These are phyloP conservation scores for Solanum hybrid DNA, from an alignment of 305 asterid species.

Conservation along the genomic window DNA sequence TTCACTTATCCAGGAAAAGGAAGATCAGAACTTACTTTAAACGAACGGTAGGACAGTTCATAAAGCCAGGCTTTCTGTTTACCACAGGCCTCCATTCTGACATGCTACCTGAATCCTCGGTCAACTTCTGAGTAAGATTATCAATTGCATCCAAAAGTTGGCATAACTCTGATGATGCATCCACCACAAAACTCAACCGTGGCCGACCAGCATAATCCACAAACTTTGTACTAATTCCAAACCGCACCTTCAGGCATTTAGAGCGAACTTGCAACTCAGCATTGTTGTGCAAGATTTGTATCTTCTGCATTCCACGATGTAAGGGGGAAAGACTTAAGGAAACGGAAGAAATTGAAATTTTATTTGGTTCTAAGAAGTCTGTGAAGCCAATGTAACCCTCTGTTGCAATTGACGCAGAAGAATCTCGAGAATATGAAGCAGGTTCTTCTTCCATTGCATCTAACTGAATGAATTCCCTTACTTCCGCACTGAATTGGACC, in stretches of 20 bases:
- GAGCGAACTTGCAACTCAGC: slow-evolving; percentile 47
- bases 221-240: slow-evolving; percentile 60
- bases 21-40: slow-evolving; percentile 52
- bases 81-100: slow-evolving; percentile 86
- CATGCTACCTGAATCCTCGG: slow-evolving; percentile 49
- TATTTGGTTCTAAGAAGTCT: slow-evolving; percentile 50
- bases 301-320: slow-evolving; percentile 49
- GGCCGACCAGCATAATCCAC: slow-evolving; percentile 69
- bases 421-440: slow-evolving; percentile 28
- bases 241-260: slow-evolving; percentile 58
- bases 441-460: slow-evolving; percentile 57
- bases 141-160: slow-evolving; percentile 51
- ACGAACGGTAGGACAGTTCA: slow-evolving; percentile 57
- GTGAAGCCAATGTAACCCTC: slow-evolving; percentile 23
- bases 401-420: slow-evolving; percentile 23
- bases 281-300: slow-evolving; percentile 46
- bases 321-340: slow-evolving; percentile 41
- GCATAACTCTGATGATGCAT: slow-evolving; percentile 50
- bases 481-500: slow-evolving; percentile 30
- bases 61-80: slow-evolving; percentile 57
- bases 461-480: slow-evolving; percentile 29
- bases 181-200: slow-evolving; percentile 64
- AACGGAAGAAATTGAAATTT: slow-evolving; percentile 44
- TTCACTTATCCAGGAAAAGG: neutral
- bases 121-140: slow-evolving; percentile 39